These are phyloP conservation scores for Gossypium thurberi DNA, from an alignment of 345 rosid genomes.

Conservation along the genomic window DNA sequence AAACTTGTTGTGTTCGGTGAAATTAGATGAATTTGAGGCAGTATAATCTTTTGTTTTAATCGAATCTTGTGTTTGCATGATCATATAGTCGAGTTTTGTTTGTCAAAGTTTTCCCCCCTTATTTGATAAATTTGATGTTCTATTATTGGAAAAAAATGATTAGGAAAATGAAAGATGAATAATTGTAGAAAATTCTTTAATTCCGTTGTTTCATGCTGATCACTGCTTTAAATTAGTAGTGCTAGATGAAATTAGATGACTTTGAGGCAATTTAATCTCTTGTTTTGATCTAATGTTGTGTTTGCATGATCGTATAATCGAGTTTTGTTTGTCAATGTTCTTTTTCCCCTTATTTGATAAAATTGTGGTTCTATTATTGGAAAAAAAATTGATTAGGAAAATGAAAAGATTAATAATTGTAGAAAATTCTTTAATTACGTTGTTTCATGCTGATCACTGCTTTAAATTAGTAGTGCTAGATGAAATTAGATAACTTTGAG, in stretches of 20 bases:
- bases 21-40: neutral
- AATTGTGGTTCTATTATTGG: too few relatives aligned
- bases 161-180: neutral
- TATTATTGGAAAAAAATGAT: too few relatives aligned
- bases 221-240: neutral
- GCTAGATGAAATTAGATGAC: neutral
- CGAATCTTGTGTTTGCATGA: neutral
- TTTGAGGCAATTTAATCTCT: neutral
- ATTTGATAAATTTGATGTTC: too few relatives aligned
- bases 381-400: too few relatives aligned
- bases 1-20: neutral
- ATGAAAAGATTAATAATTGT: neutral
- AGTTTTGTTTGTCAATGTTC: neutral
- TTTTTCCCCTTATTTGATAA: too few relatives aligned
- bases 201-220: neutral
- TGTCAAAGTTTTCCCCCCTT: neutral
- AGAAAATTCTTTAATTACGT: neutral
- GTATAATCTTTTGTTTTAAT: neutral
- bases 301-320: neutral
- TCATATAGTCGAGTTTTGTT: neutral
- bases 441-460: constrained; percentile 1
- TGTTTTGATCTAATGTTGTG: neutral
- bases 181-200: neutral
- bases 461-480: neutral
- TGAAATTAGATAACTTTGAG: neutral